A percentile compares a stretch with the other conserved stretches of the same genome.
These are phyloP conservation scores for Cicer bijugum DNA, from an alignment of 306 rosid species.

Conservation along the genomic window DNA sequence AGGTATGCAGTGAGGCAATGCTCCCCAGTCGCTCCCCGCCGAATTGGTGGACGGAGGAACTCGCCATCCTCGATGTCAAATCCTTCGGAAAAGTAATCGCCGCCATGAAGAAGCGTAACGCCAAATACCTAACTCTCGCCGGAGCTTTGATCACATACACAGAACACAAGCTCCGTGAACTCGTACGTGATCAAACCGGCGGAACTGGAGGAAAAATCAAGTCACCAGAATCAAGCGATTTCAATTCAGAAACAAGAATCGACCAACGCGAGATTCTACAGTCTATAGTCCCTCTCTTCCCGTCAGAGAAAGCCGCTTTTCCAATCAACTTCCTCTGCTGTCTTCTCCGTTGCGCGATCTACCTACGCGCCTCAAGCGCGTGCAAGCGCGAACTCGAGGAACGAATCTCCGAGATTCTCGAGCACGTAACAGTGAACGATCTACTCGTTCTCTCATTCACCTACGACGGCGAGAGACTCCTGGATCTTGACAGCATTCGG, in stretches of 20 bases:
- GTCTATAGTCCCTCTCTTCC: constrained; percentile 65
- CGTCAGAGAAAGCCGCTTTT: constrained; percentile 71
- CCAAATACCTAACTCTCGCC: constrained; percentile 57
- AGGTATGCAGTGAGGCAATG: constrained; percentile 70
- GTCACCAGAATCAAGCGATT: neutral
- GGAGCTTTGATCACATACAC: constrained; percentile 72
- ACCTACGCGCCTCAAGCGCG: constrained; percentile 56
- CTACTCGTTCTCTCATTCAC: constrained; percentile 68
- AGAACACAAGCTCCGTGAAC: constrained; percentile 73
- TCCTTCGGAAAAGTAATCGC: constrained; percentile 58
- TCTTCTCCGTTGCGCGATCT: constrained; percentile 78
- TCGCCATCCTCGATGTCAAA: constrained; percentile 59
- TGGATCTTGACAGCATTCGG: constrained; percentile 78
- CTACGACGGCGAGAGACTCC: constrained; percentile 81
- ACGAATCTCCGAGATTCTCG: constrained; percentile 62
- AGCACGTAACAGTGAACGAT: constrained; percentile 78
- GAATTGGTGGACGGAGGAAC: constrained; percentile 95
- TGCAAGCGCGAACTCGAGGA: constrained; percentile 77
- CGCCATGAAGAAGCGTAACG: constrained; percentile 69
- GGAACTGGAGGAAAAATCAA: constrained; percentile 41
- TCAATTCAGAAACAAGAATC: constrained; percentile 36
- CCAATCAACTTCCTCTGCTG: constrained; percentile 90
- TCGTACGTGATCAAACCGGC: constrained; percentile 84
- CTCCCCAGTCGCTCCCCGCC: constrained; percentile 80
- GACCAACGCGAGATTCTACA: constrained; percentile 65